A percentile compares a stretch with the other conserved stretches of the same genome.
These are phyloP conservation scores for Talaromyces sp. DNA, from an alignment of 2,329 filamentous ascomycete genomes.

Conservation along the genomic window DNA sequence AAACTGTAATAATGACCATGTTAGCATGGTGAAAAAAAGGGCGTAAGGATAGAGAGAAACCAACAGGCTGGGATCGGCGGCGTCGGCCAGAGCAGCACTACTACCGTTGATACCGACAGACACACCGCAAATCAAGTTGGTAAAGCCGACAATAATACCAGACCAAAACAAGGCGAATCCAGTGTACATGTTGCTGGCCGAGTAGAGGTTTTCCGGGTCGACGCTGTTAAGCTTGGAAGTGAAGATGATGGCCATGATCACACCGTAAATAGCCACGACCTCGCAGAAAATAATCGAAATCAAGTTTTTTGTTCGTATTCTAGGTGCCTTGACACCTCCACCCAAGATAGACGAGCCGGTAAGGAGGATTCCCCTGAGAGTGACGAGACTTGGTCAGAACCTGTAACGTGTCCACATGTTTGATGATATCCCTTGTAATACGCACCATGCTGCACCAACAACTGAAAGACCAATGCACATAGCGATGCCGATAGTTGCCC, in stretches of 20 bases:
- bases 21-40: slow-evolving; percentile 3
- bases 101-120: slow-evolving; percentile 98
- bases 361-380: slow-evolving; percentile 90
- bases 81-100: slow-evolving; percentile 92
- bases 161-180: slow-evolving; percentile 96
- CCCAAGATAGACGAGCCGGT: slow-evolving; percentile 97
- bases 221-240: slow-evolving; percentile 76
- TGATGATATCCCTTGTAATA: slow-evolving; percentile 18
- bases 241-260: slow-evolving; percentile 99
- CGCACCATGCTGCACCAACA: slow-evolving; percentile 90
- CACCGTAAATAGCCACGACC: slow-evolving; percentile 98
- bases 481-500: slow-evolving; percentile 84
- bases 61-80: slow-evolving; percentile 83
- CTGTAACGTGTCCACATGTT: neutral
- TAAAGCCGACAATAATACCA: slow-evolving; percentile 87
- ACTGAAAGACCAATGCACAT: slow-evolving; percentile 96
- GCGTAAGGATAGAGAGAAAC: slow-evolving; percentile 34
- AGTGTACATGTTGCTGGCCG: slow-evolving; percentile 81
- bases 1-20: slow-evolving; percentile 56
- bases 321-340: slow-evolving; percentile 90
- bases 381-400: slow-evolving; percentile 9
- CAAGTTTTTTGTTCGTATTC: slow-evolving; percentile 98
- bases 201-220: slow-evolving; percentile 61
- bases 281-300: slow-evolving; percentile 99
- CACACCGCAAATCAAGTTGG: slow-evolving; percentile 93